phyloP scores from a whole-genome alignment of 129 eudicot species.

The Ambrosia trifida region DNA sequence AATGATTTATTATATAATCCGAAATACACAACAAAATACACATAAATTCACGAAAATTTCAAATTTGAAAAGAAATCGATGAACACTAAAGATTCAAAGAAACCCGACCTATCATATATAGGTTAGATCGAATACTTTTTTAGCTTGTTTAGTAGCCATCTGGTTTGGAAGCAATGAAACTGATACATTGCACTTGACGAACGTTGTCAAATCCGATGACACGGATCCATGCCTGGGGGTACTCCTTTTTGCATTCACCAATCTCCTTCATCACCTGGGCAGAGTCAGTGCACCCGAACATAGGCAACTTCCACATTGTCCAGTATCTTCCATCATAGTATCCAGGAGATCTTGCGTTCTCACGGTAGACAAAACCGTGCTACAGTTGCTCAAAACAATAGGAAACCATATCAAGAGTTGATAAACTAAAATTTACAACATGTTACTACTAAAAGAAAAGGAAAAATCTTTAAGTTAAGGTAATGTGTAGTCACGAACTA shows the following conservation, averaged over 20 bases:
- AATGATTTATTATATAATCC: no score
- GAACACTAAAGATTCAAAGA: no score
- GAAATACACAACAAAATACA: no score
- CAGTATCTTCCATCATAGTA: constrained; percentile 89
- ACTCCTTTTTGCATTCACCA: neutral
- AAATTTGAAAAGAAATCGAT: no score
- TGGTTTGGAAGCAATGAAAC: neutral
- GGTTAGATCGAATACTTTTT: no score
- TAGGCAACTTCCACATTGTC: constrained; percentile 34
- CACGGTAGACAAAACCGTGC: constrained; percentile 67
- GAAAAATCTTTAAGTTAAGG: constrained; percentile 1
- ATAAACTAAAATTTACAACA: neutral
- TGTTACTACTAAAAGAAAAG: neutral
- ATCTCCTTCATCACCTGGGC: constrained; percentile 4
- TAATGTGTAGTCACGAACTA: no score
- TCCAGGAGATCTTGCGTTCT: constrained; percentile 58
- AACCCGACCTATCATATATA: no score
- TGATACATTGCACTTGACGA: neutral
- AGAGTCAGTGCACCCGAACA: constrained; percentile 2
- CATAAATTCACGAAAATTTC: no score
- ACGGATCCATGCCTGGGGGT: constrained; percentile 2
- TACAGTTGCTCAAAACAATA: constrained; percentile 5
- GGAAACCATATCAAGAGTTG: neutral
- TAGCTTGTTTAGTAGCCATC: neutral
- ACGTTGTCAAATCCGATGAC: constrained; percentile 1